These are phyloP conservation scores for Colletotrichum gloeosporioides DNA, from an alignment of 2,329 filamentous ascomycete genomes.

Conservation along the genomic window DNA sequence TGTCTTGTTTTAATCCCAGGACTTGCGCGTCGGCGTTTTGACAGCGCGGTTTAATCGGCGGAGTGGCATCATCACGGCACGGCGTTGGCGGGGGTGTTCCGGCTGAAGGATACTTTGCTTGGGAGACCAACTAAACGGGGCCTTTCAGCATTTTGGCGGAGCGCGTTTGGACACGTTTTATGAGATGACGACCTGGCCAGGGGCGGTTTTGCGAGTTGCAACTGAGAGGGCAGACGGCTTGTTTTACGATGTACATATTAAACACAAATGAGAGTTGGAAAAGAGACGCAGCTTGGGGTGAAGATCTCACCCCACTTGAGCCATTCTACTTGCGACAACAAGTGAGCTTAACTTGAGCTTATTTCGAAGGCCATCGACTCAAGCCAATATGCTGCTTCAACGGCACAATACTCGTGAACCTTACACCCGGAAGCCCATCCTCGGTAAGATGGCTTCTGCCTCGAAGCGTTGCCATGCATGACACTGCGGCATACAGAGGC, in stretches of 20 bases:
- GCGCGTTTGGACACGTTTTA: constrained; percentile 13
- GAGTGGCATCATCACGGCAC: constrained; percentile 15
- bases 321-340: background rate
- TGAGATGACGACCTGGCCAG: background rate
- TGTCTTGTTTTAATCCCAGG: background rate
- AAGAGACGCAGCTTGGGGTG: constrained; percentile 1
- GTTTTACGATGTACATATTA: background rate
- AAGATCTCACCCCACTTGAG: background rate
- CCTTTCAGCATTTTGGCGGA: constrained; percentile 12
- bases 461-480: background rate
- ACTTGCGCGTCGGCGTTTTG: constrained; percentile 5
- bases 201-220: background rate
- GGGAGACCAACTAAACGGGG: background rate
- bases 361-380: background rate
- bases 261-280: background rate
- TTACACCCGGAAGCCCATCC: background rate
- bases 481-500: background rate
- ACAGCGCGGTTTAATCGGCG: constrained; percentile 6
- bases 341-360: background rate
- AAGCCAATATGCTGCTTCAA: background rate
- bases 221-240: background rate
- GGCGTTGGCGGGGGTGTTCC: constrained; percentile 17
- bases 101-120: background rate
- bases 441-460: too few species aligned
- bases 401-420: background rate